phyloP scores from a whole-genome alignment of 129 eudicot genomes.

The Erigeron canadensis region DNA sequence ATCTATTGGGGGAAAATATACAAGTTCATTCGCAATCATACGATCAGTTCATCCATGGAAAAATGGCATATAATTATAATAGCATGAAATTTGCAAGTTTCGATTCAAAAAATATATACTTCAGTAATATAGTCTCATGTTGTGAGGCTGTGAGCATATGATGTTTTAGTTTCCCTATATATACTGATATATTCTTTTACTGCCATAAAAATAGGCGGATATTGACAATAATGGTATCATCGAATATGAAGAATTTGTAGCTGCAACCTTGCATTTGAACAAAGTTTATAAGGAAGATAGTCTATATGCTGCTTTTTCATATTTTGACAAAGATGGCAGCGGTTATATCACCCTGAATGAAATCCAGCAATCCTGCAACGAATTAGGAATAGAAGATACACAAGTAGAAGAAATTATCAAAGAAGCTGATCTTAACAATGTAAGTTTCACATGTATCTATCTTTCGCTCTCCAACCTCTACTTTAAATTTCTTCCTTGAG shows the following conservation, averaged over 20 bases:
- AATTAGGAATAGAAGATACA: conserved; percentile 53
- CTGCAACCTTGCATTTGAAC: conserved; percentile 68
- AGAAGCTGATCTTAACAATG: conserved; percentile 67
- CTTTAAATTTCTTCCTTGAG: too few relatives aligned
- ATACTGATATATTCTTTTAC: not conserved
- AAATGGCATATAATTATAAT: too few relatives aligned
- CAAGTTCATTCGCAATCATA: not conserved
- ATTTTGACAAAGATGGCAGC: conserved; percentile 63
- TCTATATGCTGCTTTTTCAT: conserved; percentile 55
- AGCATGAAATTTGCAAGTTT: too few relatives aligned
- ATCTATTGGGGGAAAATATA: not conserved
- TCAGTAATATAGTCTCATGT: too few relatives aligned
- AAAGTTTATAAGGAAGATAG: conserved; percentile 64
- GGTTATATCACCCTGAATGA: conserved; percentile 68
- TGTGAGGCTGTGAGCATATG: too few relatives aligned
- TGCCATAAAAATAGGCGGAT: conserved; percentile 44
- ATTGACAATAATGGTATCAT: conserved; percentile 67
- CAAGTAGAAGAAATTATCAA: conserved; percentile 56
- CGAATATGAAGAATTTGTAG: conserved; percentile 67
- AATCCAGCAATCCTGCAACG: conserved; percentile 68
- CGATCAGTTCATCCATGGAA: too few relatives aligned
- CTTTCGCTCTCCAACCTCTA: not conserved
- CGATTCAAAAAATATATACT: too few relatives aligned
- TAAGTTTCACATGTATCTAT: conserved; percentile 28
- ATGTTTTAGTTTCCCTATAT: too few relatives aligned